A percentile compares a stretch with the other conserved stretches of the same genome.
phyloP scores from a whole-genome alignment of 2,329 filamentous ascomycete species.

The Cryphonectria carpinicola region DNA sequence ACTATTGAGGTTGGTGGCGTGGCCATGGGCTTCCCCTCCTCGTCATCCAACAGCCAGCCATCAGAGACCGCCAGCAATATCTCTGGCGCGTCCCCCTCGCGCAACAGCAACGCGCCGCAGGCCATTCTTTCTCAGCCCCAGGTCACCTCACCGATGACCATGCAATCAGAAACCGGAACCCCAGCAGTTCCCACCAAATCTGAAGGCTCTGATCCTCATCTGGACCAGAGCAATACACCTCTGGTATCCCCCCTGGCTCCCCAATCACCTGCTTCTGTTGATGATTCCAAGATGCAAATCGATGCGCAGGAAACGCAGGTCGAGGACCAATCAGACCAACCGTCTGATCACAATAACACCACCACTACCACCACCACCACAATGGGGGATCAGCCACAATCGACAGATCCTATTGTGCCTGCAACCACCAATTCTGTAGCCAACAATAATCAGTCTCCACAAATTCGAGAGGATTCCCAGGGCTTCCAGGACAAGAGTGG shows the following conservation, averaged over 20 bases:
- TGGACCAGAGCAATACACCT: neutral
- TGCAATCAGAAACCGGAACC: neutral
- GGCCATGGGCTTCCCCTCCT: constrained; percentile 19
- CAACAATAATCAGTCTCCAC: neutral
- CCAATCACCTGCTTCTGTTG: neutral
- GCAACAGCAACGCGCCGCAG: constrained; percentile 3
- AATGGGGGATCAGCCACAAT: neutral
- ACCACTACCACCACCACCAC: neutral
- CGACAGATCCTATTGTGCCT: neutral
- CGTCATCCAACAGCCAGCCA: constrained; percentile 21
- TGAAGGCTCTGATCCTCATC: neutral
- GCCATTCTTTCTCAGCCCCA: neutral
- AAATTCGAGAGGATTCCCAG: neutral
- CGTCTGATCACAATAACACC: neutral
- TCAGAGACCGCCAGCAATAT: constrained; percentile 27
- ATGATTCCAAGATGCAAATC: neutral
- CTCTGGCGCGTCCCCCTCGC: constrained; percentile 21
- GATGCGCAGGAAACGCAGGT: neutral
- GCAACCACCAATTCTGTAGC: neutral
- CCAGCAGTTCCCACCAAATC: neutral
- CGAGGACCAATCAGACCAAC: neutral
- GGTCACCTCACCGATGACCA: constrained; percentile 14
- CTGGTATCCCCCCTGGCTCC: neutral
- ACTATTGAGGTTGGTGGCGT: constrained; percentile 59
- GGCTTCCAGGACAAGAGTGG: neutral